phyloP scores from a whole-genome alignment of 306 rosid genomes.

The Acacia melanoxylon region DNA sequence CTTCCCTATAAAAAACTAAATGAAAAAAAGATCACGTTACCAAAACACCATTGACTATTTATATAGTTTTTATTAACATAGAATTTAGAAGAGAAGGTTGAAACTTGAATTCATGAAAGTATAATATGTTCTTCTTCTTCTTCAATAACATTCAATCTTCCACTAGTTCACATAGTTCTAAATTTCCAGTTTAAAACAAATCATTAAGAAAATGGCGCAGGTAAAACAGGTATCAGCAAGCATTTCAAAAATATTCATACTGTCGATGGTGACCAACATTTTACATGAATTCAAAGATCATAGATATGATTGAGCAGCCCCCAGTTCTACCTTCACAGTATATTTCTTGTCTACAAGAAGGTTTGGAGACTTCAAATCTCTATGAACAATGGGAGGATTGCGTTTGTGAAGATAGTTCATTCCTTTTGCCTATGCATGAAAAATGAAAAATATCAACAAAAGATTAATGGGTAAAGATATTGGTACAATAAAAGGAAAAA shows the following conservation, averaged over 20 bases:
- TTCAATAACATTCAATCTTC: conserved; percentile 8
- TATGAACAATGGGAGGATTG: conserved; percentile 96
- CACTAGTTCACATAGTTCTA: neutral
- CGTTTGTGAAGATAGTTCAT: conserved; percentile 98
- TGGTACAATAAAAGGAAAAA: neutral
- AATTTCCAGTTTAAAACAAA: conserved; percentile 8
- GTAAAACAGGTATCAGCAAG: neutral
- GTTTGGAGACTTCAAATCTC: conserved; percentile 96
- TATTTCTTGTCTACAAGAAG: conserved; percentile 97
- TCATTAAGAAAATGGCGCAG: conserved; percentile 3
- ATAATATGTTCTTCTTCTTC: neutral
- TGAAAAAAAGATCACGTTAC: neutral
- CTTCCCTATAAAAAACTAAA: neutral
- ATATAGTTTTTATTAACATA: conserved; percentile 5
- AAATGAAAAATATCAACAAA: conserved; percentile 24
- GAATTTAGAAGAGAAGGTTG: conserved; percentile 17
- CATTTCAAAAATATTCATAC: conserved; percentile 18
- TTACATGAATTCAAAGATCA: conserved; percentile 21
- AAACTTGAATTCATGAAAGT: conserved; percentile 14
- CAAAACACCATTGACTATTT: neutral
- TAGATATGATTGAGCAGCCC: conserved; percentile 12
- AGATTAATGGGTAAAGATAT: conserved; percentile 9
- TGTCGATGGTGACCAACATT: conserved; percentile 20
- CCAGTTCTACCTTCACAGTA: conserved; percentile 80
- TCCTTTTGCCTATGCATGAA: conserved; percentile 82